Evolutionary conservation across 306 rosid genomes (phyloP).

Genomic region (Trichosanthes truncata): DNA sequence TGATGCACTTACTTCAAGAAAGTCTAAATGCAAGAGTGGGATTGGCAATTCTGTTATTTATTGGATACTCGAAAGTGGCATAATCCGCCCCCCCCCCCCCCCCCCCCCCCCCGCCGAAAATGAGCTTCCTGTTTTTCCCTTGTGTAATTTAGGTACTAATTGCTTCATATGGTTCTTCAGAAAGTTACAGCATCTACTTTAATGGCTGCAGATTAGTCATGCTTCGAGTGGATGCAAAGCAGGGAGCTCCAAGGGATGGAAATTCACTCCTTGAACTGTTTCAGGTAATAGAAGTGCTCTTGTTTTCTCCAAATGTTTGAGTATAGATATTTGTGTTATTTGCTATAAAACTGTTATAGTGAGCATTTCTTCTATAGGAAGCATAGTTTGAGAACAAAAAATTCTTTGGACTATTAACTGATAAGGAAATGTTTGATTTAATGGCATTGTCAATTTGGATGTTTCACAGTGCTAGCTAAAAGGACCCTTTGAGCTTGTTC

Average conservation of each 20-base stretch:
- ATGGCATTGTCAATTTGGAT: not conserved
- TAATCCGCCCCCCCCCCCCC: no score
- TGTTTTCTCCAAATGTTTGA: not conserved
- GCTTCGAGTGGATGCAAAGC: slow-evolving; percentile 97
- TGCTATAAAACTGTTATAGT: not conserved
- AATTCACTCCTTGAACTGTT: slow-evolving; percentile 80
- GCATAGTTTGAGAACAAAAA: not conserved
- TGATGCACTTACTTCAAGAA: not conserved
- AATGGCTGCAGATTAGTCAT: slow-evolving; percentile 60
- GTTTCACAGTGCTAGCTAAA: not conserved
- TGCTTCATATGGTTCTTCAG: not conserved
- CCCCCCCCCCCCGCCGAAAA: not conserved
- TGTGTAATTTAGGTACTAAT: not conserved
- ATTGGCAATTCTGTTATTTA: not conserved
- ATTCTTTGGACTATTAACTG: not conserved
- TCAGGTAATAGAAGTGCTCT: slow-evolving; percentile 36
- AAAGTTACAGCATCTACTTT: not conserved
- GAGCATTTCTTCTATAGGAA: not conserved
- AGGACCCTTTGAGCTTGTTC: not conserved
- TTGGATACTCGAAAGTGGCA: not conserved
- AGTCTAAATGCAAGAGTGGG: not conserved
- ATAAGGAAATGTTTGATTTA: not conserved
- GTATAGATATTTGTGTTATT: not conserved
- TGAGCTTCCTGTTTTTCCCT: not conserved
- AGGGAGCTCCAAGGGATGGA: slow-evolving; percentile 93